phyloP scores from a whole-genome alignment of 164 flowering plant genomes.

The Vitis riparia region DNA sequence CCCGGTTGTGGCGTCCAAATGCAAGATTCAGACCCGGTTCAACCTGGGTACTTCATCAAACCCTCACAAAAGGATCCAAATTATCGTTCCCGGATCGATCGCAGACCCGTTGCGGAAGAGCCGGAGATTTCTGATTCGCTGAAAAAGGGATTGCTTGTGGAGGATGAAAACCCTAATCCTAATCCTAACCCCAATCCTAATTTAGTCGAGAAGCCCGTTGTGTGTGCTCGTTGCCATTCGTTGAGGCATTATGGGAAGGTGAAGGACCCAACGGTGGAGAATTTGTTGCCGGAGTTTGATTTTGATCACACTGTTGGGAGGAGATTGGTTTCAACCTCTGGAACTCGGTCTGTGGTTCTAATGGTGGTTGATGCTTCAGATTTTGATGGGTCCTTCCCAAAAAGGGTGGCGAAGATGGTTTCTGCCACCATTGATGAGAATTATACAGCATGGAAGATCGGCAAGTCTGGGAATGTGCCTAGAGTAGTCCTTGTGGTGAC shows the following conservation, averaged over 20 bases:
- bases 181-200: not conserved
- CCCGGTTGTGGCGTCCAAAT: slow-evolving; percentile 90
- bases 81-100: slow-evolving; percentile 27
- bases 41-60: slow-evolving; percentile 69
- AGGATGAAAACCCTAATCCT: slow-evolving; percentile 14
- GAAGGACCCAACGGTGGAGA: slow-evolving; percentile 74
- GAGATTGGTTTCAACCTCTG: slow-evolving; percentile 47
- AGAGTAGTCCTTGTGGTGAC: slow-evolving; percentile 83
- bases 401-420: slow-evolving; percentile 64
- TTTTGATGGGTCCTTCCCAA: slow-evolving; percentile 91
- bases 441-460: slow-evolving; percentile 73
- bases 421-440: slow-evolving; percentile 71
- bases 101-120: slow-evolving; percentile 49
- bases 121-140: slow-evolving; percentile 58
- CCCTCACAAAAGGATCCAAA: slow-evolving; percentile 49
- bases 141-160: slow-evolving; percentile 50
- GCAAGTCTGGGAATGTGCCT: slow-evolving; percentile 87
- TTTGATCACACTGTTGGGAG: slow-evolving; percentile 88
- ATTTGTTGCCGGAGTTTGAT: slow-evolving; percentile 92
- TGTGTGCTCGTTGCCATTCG: slow-evolving; percentile 87
- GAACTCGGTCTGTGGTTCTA: slow-evolving; percentile 70
- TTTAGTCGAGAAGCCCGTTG: slow-evolving; percentile 43
- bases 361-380: slow-evolving; percentile 90
- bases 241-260: slow-evolving; percentile 80
- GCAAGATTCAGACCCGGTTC: slow-evolving; percentile 67